Evolutionary conservation across 2,329 filamentous ascomycete species (phyloP), one percentile per base, ranked within the genome.

Genomic region (Rosellinia necatrix): DNA sequence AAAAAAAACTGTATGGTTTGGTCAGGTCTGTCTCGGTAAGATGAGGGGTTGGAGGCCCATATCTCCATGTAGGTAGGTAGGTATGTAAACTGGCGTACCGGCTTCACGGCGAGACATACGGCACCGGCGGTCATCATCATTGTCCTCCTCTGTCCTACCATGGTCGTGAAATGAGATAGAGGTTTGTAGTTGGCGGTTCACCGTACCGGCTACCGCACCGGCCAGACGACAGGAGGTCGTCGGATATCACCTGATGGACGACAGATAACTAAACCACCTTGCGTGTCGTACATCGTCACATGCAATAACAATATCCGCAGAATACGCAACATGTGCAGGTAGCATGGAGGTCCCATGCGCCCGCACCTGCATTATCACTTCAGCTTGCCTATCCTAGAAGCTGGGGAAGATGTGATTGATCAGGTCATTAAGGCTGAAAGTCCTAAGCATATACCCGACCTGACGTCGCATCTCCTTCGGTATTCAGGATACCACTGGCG

Each of bases 361-460:
- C 30, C 43, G 44, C 44, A 49, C 40, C 19, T 53, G 54, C 54
- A 53, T 58, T 44, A 57, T 57, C 54, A 58, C 40, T 30, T 46
- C 50, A 50, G 55, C 46, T 58, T 54, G 19, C 40, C 55, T 41
- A 40, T 41, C 44, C 40, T 19, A 50, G 55, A 54, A 58, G 46
- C 50, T 47, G 50, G 50, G 50, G 35, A 46, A 41, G 44, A 25
- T 37, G 19, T 52, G 27, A 44, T 53, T 37, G 44, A 40, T 27
- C 38, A 44, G 46, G 6, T 41, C n/a, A 30, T 40, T 54, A 51
- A 35, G 34, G 47, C 41, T 47, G 47, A 42, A 41, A 17, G 38
- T 15, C 40, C 7, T 17, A 22, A 27, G 32, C 9, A 44, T 9
- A 32, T 44, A 34, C 42, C 42, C 15, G 37, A 7, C 2, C 4